Percentiles rank a stretch among this genome's conserved stretches.
Conservation (phyloP, 805 yeast genomes). For the Pichia manshurica region DNA sequence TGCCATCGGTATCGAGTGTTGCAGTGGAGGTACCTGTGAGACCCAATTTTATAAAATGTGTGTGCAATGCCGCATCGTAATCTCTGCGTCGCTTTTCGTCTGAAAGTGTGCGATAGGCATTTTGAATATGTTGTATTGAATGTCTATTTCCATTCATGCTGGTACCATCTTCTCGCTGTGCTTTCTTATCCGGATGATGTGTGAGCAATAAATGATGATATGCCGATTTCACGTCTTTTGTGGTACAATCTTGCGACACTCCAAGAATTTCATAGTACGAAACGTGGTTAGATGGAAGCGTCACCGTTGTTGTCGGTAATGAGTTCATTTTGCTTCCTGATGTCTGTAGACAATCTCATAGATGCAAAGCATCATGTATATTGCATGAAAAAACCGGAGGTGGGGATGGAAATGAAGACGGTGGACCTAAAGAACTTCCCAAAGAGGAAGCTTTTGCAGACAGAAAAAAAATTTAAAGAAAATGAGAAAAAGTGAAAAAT, state of each 20-base stretch:
- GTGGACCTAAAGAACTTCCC: not conserved
- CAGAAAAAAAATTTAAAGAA: not conserved
- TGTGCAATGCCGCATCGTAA: conserved; percentile 48
- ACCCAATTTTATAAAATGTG: conserved; percentile 33
- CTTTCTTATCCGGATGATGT: conserved; percentile 74
- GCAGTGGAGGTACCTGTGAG: conserved; percentile 53
- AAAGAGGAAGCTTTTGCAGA: not conserved
- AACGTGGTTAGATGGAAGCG: conserved; percentile 8
- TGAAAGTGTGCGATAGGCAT: conserved; percentile 57
- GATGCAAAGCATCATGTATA: no score
- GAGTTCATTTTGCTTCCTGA: no score
- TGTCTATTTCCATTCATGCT: not conserved
- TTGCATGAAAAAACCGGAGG: no score
- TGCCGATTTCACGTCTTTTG: conserved; percentile 49
- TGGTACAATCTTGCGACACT: conserved; percentile 34
- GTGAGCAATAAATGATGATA: conserved; percentile 55
- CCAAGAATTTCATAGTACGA: conserved; percentile 58
- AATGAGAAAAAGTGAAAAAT: not conserved
- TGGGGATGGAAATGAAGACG: not conserved
- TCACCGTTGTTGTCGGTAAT: no score
- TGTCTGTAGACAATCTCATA: no score
- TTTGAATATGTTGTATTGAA: conserved; percentile 39
- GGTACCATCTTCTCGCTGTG: not conserved
- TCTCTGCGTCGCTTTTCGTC: conserved; percentile 34
- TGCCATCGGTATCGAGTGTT: conserved; percentile 39